Conservation (phyloP, 140 eudicot genomes). For the Flaveria floridana region DNA sequence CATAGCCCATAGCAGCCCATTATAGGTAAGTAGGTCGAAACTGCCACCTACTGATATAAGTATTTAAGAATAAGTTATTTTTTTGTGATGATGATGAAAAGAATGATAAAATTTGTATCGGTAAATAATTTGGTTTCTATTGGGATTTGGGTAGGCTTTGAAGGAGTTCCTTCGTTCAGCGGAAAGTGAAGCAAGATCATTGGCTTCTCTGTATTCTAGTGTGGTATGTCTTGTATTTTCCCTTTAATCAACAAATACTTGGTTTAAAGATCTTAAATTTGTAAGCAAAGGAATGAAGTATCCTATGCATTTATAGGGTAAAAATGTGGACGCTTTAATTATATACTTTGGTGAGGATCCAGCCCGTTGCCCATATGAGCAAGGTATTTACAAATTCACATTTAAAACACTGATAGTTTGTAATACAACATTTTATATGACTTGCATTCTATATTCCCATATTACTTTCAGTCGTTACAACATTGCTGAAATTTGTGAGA, state of each 20-base stretch:
- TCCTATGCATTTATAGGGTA: slow-evolving; percentile 52
- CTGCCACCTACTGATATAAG: background rate
- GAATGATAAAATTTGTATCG: background rate
- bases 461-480: slow-evolving; percentile 60
- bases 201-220: slow-evolving; percentile 72
- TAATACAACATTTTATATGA: slow-evolving; percentile 11
- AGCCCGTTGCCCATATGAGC: slow-evolving; percentile 81
- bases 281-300: background rate
- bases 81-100: background rate
- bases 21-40: background rate
- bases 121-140: background rate
- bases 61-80: background rate
- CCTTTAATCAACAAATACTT: background rate
- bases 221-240: slow-evolving; percentile 55
- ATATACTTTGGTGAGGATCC: slow-evolving; percentile 96
- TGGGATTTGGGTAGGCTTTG: slow-evolving; percentile 45
- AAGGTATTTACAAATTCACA: slow-evolving; percentile 50
- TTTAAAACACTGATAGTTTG: background rate
- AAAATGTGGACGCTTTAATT: slow-evolving; percentile 81
- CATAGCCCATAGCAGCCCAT: background rate
- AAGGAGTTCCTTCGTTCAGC: slow-evolving; percentile 78
- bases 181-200: slow-evolving; percentile 84
- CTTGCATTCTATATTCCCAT: background rate
- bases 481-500: slow-evolving; percentile 65
- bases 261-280: slow-evolving; percentile 3